Evolutionary conservation across 2,329 filamentous ascomycete genomes (phyloP).

Genomic region (Monosporascus sp.): DNA sequence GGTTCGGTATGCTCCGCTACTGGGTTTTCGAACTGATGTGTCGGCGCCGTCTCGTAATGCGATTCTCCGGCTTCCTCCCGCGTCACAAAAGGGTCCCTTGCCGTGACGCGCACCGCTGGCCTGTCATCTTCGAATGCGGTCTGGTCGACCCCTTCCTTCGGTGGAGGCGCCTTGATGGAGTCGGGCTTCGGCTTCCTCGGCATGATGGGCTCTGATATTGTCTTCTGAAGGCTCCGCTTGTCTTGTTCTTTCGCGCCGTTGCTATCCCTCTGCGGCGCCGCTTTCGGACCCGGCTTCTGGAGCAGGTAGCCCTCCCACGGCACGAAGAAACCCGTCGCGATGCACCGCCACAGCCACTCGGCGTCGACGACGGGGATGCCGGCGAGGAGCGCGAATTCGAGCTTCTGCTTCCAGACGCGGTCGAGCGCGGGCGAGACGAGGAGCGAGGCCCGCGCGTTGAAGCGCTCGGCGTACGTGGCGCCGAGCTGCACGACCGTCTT

Average conservation of each 20-base stretch:
- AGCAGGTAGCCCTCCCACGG: constrained; percentile 44
- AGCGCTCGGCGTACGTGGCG: constrained; percentile 71
- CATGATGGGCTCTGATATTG: constrained; percentile 13
- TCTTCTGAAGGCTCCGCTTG: constrained; percentile 12
- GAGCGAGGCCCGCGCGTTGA: constrained; percentile 67
- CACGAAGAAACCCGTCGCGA: constrained; percentile 49
- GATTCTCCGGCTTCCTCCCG: constrained; percentile 14
- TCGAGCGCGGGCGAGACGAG: constrained; percentile 63
- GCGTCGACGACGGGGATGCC: constrained; percentile 74
- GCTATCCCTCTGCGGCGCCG: constrained; percentile 1
- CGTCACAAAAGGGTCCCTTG: background rate
- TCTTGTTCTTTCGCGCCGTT: constrained; percentile 9
- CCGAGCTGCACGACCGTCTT: constrained; percentile 73
- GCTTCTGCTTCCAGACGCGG: constrained; percentile 65
- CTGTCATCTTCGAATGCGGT: constrained; percentile 33
- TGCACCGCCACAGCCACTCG: constrained; percentile 81
- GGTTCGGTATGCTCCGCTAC: constrained; percentile 18
- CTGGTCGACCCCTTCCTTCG: constrained; percentile 30
- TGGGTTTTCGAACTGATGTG: constrained; percentile 26
- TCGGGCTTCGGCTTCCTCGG: constrained; percentile 9
- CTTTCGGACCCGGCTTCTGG: constrained; percentile 31
- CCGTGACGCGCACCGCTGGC: constrained; percentile 9
- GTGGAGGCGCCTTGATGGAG: constrained; percentile 6
- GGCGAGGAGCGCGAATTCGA: constrained; percentile 69
- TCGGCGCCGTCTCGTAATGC: constrained; percentile 36